Base-by-base conservation (phyloP, 176 grass and related monocot genomes). In the Triticum monococcum region DNA sequence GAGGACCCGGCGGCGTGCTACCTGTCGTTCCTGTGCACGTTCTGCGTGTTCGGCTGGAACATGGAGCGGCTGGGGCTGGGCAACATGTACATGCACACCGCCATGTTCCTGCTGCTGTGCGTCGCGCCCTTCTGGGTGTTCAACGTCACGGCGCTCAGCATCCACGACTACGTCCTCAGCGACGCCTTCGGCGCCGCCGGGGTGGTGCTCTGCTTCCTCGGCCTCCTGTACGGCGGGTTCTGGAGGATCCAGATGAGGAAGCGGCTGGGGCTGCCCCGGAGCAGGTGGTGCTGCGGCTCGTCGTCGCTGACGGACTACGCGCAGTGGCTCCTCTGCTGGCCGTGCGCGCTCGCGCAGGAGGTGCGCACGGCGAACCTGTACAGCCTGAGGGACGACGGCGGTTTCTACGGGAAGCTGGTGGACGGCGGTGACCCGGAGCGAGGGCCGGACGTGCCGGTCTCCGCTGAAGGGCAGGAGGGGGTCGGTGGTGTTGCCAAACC, bases 31-130 rank as follows among this genome's bases (percentile, higher is more conserved):
- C 64, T 92, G 35, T 98, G 92, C 87, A 91, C 79, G 4, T 96
- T 87, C 81, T 98, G 97, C 85, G 97, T 98, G 66, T 96, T 98
- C 10, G 94, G 97, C 3, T 98, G 96, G 96, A 98, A 98, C 75
- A 94, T 96, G 93, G 93, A 98, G 84, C 87, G 96, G 77, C 82
- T 98, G 32, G 92, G 96, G 36, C 91, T 98, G 72, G 92, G 93
- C 20, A 96, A 98, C 85, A 98, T 98, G 96, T 98, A 92, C 70
- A 82, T 96, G 22, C 96, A 98, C 79, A 88, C 93, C 4, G 28
- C 84, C 33, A 94, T 88, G 45, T 96, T 96, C 75, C 79, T 98
- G 45, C 88, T 98, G 63, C 83, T 98, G 57, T 98, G 96, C 82
- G 40, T 91, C 3, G 85, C 92, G 45, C 96, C 96, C 3, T 98